Base-by-base conservation (phyloP, 257 asterid species). In the Hygrophila difformis region DNA sequence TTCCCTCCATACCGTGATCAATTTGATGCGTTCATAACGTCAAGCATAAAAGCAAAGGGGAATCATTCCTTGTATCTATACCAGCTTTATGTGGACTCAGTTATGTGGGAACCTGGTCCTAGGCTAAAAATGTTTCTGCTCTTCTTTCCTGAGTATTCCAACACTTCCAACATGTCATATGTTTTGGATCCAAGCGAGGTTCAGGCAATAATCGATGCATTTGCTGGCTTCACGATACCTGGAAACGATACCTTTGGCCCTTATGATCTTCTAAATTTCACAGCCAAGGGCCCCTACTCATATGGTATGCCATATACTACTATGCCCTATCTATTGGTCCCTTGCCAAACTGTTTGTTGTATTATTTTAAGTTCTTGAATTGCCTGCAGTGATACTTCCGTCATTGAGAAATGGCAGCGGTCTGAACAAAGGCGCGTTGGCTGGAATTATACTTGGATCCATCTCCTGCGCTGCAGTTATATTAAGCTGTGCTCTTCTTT, bases 211-310 rank as follows among this genome's bases (percentile, higher is more conserved):
- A 75, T 75, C 24, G 7, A 26, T 7, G 40, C 53, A 23, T 76
- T 76, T 66, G 73, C 84, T 47, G 9, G 18, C 31, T 72, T 76
- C 56, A 14, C 47, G 12, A 40, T 76, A 40, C 72, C 78, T 1
- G 56, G 62, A 23, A 39, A 4, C 41, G 75, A 72, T 37, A 51
- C 47, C 14, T 76, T 66, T 45, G 84, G 84, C 53, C 84, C 81
- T 18, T 72, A 63, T 42, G 80, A 72, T 53, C 78, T 76, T 43
- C 73, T 76, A 60, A 61, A 69, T 65, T 76, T 76, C 61, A 72
- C 66, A 10, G 68, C 68, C 13, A 21, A 38, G 33, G 77, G 75
- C 34, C 74, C 67, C 50, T 65, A 54, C 31, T 21, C 57, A 37
- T 1, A 39, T 44, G 42, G 79, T 71, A 69, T n/a, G 73, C 37